A percentile compares a stretch with the other conserved stretches of the same genome.
These are phyloP conservation scores for Cylindrotheca closterium DNA, from an alignment of 108 stramenopile species.

Conservation along the genomic window DNA sequence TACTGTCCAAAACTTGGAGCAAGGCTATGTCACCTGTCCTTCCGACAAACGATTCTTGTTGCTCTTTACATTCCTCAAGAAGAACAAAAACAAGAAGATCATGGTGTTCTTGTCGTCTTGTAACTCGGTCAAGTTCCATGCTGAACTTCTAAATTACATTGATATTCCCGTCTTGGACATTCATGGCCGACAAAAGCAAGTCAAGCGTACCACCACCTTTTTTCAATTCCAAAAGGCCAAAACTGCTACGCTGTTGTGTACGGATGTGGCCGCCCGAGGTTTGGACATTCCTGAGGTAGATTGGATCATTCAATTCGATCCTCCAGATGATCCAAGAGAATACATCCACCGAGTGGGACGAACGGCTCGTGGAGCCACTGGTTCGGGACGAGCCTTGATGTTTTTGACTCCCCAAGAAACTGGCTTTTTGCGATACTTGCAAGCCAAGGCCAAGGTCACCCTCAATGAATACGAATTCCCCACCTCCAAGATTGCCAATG, in stretches of 20 bases:
- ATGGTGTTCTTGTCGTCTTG: slow-evolving; percentile 99
- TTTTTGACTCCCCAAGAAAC: slow-evolving; percentile 98
- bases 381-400: slow-evolving; percentile 94
- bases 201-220: slow-evolving; percentile 98
- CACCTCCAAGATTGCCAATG: slow-evolving; percentile 91
- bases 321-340: slow-evolving; percentile 98
- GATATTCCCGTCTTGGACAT: slow-evolving; percentile 98
- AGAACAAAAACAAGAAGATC: slow-evolving; percentile 99
- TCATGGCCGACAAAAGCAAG: slow-evolving; percentile 98
- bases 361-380: slow-evolving; percentile 92
- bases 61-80: slow-evolving; percentile 97
- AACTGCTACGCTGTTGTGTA: slow-evolving; percentile 94
- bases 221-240: slow-evolving; percentile 96
- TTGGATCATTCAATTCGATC: slow-evolving; percentile 99
- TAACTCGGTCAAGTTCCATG: slow-evolving; percentile 98
- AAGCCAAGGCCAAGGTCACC: slow-evolving; percentile 92
- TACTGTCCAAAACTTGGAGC: slow-evolving; percentile 94
- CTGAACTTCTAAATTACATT: slow-evolving; percentile 98
- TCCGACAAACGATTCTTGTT: slow-evolving; percentile 96
- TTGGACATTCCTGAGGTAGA: slow-evolving; percentile 95
- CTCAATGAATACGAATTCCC: slow-evolving; percentile 99
- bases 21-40: slow-evolving; percentile 98
- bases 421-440: slow-evolving; percentile 94
- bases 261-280: slow-evolving; percentile 97
- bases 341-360: slow-evolving; percentile 93